phyloP scores from a whole-genome alignment of 768 basidiomycete species.

The Punctularia strigosozonata region DNA sequence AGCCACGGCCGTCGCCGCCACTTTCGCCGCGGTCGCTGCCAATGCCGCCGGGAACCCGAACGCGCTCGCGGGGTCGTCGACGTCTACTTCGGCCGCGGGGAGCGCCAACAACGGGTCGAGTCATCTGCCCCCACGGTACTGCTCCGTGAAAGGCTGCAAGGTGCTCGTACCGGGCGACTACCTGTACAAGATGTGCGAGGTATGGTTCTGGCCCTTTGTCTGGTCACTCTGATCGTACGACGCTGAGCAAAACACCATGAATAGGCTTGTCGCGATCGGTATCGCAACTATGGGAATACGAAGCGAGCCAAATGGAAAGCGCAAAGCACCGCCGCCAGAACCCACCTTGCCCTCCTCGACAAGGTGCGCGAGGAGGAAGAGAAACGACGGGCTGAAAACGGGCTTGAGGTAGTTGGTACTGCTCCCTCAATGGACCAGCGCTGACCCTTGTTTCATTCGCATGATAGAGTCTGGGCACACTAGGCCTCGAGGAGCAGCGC shows the following conservation, averaged over 20 bases:
- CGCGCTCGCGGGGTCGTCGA: slow-evolving; percentile 3
- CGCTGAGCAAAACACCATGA: too few species aligned
- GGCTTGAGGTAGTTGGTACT: slow-evolving; percentile 30
- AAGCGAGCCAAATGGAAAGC: slow-evolving; percentile 44
- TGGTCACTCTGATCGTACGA: slow-evolving; percentile 33
- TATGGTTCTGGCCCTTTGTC: neutral
- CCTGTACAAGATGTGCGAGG: slow-evolving; percentile 14
- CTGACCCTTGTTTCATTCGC: too few species aligned
- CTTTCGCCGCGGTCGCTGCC: too few species aligned
- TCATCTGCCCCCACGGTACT: slow-evolving; percentile 21
- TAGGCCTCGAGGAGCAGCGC: too few species aligned
- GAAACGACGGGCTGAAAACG: slow-evolving; percentile 19
- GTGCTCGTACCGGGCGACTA: slow-evolving; percentile 26
- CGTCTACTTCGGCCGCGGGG: neutral
- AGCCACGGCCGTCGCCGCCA: too few species aligned
- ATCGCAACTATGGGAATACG: slow-evolving; percentile 39
- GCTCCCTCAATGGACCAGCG: too few species aligned
- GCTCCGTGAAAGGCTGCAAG: slow-evolving; percentile 48
- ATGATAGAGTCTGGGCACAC: too few species aligned
- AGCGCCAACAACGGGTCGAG: slow-evolving; percentile 2
- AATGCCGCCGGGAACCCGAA: neutral
- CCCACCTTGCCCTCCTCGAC: slow-evolving; percentile 28
- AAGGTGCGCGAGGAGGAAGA: slow-evolving; percentile 27
- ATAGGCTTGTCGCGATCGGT: slow-evolving; percentile 37
- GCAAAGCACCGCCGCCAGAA: slow-evolving; percentile 30